Base-by-base conservation (phyloP, 352 stramenopile species). In the Globisporangium nunn region DNA sequence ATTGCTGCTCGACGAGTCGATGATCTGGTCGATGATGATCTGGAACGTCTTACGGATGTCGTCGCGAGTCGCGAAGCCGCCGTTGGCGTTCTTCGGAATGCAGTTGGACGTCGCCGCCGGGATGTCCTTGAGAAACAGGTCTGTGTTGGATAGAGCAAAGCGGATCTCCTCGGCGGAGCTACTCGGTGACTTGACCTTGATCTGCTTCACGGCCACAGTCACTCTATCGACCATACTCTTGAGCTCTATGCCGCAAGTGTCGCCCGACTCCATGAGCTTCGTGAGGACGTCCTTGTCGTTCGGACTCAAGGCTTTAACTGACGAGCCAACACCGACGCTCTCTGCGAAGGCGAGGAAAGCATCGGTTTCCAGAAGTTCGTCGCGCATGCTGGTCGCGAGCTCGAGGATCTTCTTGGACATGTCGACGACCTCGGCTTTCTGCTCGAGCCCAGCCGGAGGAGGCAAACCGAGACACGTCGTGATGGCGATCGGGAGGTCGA, bases 11-110 rank as follows among this genome's bases (percentile, higher is more conserved):
- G 68, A 73, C 31, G 63, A 70, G 39, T 67, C 66, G 35, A 85
- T 78, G 12, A 88, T 58, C 48, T 78, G 65, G 40, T 88, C 75
- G 5, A 88, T 64, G 39, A 88, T 79, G 11, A 77, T 69, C 10
- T 78, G 65, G 17, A 86, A 58, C 1, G 71, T 81, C 46, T 81
- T 83, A 12, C 75, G 61, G 43, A 88, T 67, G 12, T 68, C 49
- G 52, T 85, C 75, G 6, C 80, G 77, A 12, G 62, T 75, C 35
- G 71, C 48, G 52, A 70, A 85, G 11, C 63, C 70, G 14, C 70
- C 67, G 3, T 45, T 58, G 41, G 66, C 67, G 15, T 75, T 67
- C 29, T 75, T 69, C 6, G 59, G 62, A 51, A 81, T 35, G 33
- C 79, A 90, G 6, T 70, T 69, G 30, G 72, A 68, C 0, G 74